Base-by-base conservation (phyloP, 1,284 basidiomycete genomes). In the Trichosporon sp. region DNA sequence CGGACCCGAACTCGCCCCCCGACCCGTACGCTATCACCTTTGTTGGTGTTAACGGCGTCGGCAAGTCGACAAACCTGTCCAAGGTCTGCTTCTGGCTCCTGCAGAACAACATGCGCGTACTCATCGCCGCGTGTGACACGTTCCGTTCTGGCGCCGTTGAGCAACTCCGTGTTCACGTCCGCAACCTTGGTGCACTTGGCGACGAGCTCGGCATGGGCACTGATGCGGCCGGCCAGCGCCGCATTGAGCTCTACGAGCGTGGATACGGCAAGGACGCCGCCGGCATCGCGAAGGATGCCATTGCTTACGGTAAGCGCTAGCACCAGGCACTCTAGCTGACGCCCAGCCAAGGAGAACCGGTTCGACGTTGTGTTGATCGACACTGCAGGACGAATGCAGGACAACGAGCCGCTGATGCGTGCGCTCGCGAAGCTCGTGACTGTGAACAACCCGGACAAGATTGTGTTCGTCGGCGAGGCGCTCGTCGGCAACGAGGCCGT, bases 11-110 rank as follows among this genome's bases (percentile, higher is more conserved):
- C 76, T 75, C 79, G 23, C 82, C 81, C 31, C 89, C 92, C 15
- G 85, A 90, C 74, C 95, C 95, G 0, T 99, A 98, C 83, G 90
- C 90, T 72, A 92, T 99, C 77, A 91, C 94, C 0, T 99, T 99
- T 80, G 95, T 99, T 56, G 97, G 97, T n/a, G 97, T 99, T 65
- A 99, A 99, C 79, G 97, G 97, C 25, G 97, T 99, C 23, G 97
- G 97, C 65, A 99, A 99, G 85, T 97, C 94, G 75, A 99, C 97
- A 4, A 99, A 98, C 81, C 84, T 99, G 31, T 93, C 92, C 65
- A 99, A 99, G 85, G 96, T 99, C 64, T 96, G 94, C 83, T 99
- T 99, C 85, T 99, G 97, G 97, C 86, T 99, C 23, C 89, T 99
- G 62, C 96, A 99, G 84, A 99, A 99, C 78, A 90, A 91, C 9